phyloP scores from a whole-genome alignment of 2,329 filamentous ascomycete genomes.

The Furcasterigmium sp. region DNA sequence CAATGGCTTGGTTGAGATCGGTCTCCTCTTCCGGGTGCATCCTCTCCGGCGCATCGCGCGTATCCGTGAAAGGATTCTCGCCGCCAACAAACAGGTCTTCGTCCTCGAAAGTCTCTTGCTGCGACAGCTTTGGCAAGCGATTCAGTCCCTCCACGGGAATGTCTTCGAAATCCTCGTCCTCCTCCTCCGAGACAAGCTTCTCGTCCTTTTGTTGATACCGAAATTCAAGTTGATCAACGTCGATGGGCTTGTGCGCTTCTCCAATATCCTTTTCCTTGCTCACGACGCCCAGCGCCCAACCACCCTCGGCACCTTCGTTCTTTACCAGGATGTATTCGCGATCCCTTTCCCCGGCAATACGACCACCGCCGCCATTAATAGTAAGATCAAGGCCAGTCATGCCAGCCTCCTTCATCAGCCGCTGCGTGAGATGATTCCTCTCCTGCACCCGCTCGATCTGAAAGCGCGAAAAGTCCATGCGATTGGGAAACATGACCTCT shows the following conservation, averaged over 20 bases:
- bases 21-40: slow-evolving; percentile 38
- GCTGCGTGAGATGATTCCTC: slow-evolving; percentile 88
- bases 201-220: slow-evolving; percentile 52
- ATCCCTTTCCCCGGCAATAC: slow-evolving; percentile 79
- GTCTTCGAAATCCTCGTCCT: slow-evolving; percentile 83
- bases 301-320: slow-evolving; percentile 90
- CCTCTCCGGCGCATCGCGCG: slow-evolving; percentile 16
- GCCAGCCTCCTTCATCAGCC: slow-evolving; percentile 89
- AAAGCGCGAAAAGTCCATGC: slow-evolving; percentile 95
- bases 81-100: slow-evolving; percentile 50
- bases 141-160: slow-evolving; percentile 89
- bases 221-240: slow-evolving; percentile 68
- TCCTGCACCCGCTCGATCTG: slow-evolving; percentile 93
- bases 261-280: slow-evolving; percentile 77
- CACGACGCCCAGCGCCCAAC: slow-evolving; percentile 93
- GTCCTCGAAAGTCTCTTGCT: slow-evolving; percentile 18
- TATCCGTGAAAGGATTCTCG: slow-evolving; percentile 14
- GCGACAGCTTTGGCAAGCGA: slow-evolving; percentile 58
- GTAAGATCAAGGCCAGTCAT: slow-evolving; percentile 75
- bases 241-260: slow-evolving; percentile 81
- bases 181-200: slow-evolving; percentile 56
- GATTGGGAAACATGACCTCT: slow-evolving; percentile 92
- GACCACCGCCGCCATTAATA: slow-evolving; percentile 49
- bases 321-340: slow-evolving; percentile 95
- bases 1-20: slow-evolving; percentile 76